phyloP scores from a whole-genome alignment of 352 stramenopile genomes.

The Peronospora belbahrii region DNA sequence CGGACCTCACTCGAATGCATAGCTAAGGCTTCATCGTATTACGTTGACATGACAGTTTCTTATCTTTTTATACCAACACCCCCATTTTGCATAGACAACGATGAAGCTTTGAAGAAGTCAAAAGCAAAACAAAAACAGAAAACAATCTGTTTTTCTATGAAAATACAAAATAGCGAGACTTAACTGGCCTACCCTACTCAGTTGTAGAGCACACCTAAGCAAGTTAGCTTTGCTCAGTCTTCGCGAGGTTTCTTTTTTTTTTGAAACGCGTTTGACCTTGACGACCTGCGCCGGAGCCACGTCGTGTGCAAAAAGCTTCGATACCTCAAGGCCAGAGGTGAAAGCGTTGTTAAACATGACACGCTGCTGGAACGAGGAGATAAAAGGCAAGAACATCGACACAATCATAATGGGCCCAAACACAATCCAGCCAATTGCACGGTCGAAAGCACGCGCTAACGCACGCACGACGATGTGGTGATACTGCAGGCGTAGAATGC shows the following conservation, averaged over 20 bases:
- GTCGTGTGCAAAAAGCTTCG: slow-evolving; percentile 84
- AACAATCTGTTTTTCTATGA: slow-evolving; percentile 29
- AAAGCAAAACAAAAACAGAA: slow-evolving; percentile 5
- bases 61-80: neutral
- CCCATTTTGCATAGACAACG: too few species aligned
- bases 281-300: slow-evolving; percentile 70
- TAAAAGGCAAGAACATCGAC: slow-evolving; percentile 86
- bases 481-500: slow-evolving; percentile 71
- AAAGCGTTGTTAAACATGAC: slow-evolving; percentile 90
- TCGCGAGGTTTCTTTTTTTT: slow-evolving; percentile 88
- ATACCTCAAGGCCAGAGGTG: slow-evolving; percentile 81
- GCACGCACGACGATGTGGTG: slow-evolving; percentile 80
- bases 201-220: slow-evolving; percentile 5
- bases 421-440: slow-evolving; percentile 80
- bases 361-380: slow-evolving; percentile 81
- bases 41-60: neutral
- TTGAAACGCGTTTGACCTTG: slow-evolving; percentile 83
- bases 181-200: slow-evolving; percentile 8
- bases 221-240: slow-evolving; percentile 35
- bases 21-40: slow-evolving; percentile 4
- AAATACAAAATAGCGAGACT: slow-evolving; percentile 36
- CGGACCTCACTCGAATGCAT: slow-evolving; percentile 44
- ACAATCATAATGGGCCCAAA: slow-evolving; percentile 86
- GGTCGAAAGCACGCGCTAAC: slow-evolving; percentile 64
- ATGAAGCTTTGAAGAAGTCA: neutral